These are phyloP conservation scores for Vachellia collinsii DNA, from an alignment of 306 rosid species.

Conservation along the genomic window DNA sequence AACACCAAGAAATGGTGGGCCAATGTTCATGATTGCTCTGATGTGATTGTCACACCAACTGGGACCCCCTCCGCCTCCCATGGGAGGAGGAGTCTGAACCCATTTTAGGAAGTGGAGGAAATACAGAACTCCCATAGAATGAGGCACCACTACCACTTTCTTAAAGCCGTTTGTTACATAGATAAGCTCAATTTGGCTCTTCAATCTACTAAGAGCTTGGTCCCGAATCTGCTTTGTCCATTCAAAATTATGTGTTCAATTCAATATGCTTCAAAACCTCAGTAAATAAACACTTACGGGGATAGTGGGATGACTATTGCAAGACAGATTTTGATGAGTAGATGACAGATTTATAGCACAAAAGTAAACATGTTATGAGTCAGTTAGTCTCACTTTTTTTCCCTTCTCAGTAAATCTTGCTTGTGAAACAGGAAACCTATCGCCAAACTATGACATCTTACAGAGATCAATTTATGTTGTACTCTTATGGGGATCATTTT, in stretches of 20 bases:
- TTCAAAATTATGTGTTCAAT: constrained; percentile 35
- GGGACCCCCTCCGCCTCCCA: constrained; percentile 78
- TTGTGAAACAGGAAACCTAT: too few relatives aligned
- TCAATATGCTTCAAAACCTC: background rate
- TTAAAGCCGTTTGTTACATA: constrained; percentile 59
- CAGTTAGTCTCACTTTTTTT: background rate
- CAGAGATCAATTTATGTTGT: background rate
- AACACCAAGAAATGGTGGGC: constrained; percentile 75
- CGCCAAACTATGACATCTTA: background rate
- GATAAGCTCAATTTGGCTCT: constrained; percentile 82
- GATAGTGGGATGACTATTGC: background rate
- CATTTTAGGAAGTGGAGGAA: constrained; percentile 89
- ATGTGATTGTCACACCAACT: constrained; percentile 83
- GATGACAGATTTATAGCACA: background rate
- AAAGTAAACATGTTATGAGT: background rate
- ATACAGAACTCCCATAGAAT: constrained; percentile 75
- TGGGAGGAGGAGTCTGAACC: constrained; percentile 77
- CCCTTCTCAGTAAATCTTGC: background rate
- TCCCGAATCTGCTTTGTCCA: constrained; percentile 68
- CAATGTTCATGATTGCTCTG: constrained; percentile 80
- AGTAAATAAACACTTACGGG: background rate
- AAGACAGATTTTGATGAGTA: background rate
- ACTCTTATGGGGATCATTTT: background rate
- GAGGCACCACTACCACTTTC: constrained; percentile 91
- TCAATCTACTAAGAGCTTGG: constrained; percentile 73